Evolutionary conservation across 192 early-diverging fungal genomes (phyloP).

Genomic region (Polychytrium aggregatum): DNA sequence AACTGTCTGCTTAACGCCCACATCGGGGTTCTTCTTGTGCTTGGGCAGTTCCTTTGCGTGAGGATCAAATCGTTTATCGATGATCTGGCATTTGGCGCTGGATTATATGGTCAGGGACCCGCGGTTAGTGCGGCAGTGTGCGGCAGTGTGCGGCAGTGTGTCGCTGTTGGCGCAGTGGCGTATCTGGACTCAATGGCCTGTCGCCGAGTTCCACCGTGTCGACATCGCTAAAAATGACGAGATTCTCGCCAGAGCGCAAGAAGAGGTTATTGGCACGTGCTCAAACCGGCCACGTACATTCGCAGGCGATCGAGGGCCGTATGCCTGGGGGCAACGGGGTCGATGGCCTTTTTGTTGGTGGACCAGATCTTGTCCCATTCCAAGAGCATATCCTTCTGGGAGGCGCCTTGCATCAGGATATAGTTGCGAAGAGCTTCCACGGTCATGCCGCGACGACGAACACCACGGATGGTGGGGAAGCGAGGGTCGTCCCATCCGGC

Average conservation of each 20-base stretch:
- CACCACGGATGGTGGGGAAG: conserved; percentile 57
- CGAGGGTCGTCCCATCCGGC: conserved; percentile 49
- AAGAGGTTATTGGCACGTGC: too few relatives aligned
- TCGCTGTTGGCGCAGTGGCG: too few relatives aligned
- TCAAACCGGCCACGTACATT: conserved; percentile 33
- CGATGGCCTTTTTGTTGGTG: conserved; percentile 91
- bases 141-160: too few relatives aligned
- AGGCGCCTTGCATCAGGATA: conserved; percentile 96
- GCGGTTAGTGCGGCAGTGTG: too few relatives aligned
- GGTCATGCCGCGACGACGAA: conserved; percentile 93
- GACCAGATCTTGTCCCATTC: conserved; percentile 99
- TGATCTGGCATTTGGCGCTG: conserved; percentile 52
- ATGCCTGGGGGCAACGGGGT: conserved; percentile 88
- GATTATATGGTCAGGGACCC: too few relatives aligned
- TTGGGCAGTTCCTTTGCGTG: conserved; percentile 58
- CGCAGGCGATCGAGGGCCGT: conserved; percentile 61
- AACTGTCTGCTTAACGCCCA: conserved; percentile 77
- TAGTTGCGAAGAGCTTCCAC: conserved; percentile 94
- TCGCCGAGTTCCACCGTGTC: too few relatives aligned
- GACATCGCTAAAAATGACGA: too few relatives aligned
- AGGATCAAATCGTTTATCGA: conserved; percentile 40
- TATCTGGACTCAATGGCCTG: too few relatives aligned
- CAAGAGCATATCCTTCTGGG: conserved; percentile 79
- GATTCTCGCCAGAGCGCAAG: too few relatives aligned
- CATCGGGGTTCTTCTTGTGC: conserved; percentile 95